phyloP scores from a whole-genome alignment of 306 rosid genomes.

The Datisca glomerata region DNA sequence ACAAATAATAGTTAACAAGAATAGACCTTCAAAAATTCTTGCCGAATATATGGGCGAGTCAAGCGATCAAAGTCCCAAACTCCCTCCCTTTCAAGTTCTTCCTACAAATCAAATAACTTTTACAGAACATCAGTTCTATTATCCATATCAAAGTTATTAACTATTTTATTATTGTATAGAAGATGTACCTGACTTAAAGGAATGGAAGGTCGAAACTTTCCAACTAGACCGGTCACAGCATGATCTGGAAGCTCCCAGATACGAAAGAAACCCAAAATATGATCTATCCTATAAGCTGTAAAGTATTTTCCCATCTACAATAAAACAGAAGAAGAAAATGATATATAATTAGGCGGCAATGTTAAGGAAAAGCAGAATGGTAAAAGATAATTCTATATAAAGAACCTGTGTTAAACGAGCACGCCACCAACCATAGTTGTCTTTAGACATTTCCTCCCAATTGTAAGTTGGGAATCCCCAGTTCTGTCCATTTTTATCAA shows the following conservation, averaged over 20 bases:
- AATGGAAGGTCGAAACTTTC: conserved; percentile 94
- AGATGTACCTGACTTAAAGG: conserved; percentile 73
- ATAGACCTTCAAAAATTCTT: conserved; percentile 56
- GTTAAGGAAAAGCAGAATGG: conserved; percentile 2
- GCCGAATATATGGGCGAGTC: conserved; percentile 66
- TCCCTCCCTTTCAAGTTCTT: conserved; percentile 89
- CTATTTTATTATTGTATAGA: too few relatives aligned
- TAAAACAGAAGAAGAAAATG: conserved; percentile 23
- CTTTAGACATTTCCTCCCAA: conserved; percentile 98
- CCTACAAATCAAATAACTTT: conserved; percentile 30
- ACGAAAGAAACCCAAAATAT: conserved; percentile 89
- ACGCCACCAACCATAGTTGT: conserved; percentile 93
- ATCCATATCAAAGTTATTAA: too few relatives aligned
- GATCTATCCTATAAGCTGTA: conserved; percentile 94
- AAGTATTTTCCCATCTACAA: conserved; percentile 92
- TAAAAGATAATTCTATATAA: too few relatives aligned
- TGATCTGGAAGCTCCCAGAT: conserved; percentile 99
- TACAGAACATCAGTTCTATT: background rate
- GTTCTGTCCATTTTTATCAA: conserved; percentile 97
- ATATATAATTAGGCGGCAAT: conserved; percentile 9
- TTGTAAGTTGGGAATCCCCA: conserved; percentile 99
- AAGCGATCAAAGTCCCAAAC: conserved; percentile 96
- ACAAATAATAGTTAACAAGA: conserved; percentile 4
- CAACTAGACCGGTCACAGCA: conserved; percentile 77
- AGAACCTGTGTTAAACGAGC: conserved; percentile 88